A percentile compares a stretch with the other conserved stretches of the same genome.
Conservation (phyloP, 371 early-diverging fungal genomes). For the Cladochytrium tenue region DNA sequence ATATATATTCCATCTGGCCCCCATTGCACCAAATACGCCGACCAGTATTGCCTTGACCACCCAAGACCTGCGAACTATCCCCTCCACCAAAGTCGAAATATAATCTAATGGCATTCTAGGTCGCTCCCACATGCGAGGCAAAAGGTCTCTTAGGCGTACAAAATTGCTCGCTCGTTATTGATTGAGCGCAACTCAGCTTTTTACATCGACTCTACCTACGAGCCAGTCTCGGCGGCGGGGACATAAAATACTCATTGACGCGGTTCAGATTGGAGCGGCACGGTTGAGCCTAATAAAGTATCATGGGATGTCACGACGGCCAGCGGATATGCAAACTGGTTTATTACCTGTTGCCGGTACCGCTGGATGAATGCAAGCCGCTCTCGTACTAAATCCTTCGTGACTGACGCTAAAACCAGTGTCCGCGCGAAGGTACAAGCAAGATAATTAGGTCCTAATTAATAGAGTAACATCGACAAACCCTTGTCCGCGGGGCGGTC, state of each 20-base stretch:
- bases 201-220: too few relatives aligned
- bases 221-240: too few relatives aligned
- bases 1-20: too few relatives aligned
- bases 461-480: neutral
- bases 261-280: conserved; percentile 21
- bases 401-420: conserved; percentile 35
- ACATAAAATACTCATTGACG: conserved; percentile 15
- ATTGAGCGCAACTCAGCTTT: too few relatives aligned
- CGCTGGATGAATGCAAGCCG: conserved; percentile 69
- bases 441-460: conserved; percentile 2
- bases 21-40: too few relatives aligned
- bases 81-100: too few relatives aligned
- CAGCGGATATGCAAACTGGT: neutral
- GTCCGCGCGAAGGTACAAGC: neutral
- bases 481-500: conserved; percentile 6
- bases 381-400: conserved; percentile 66
- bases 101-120: too few relatives aligned
- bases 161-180: too few relatives aligned
- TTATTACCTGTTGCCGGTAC: conserved; percentile 55
- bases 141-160: too few relatives aligned
- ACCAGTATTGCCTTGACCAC: too few relatives aligned
- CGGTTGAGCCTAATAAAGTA: conserved; percentile 9
- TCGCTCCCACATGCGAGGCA: too few relatives aligned
- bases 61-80: too few relatives aligned
- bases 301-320: neutral